A percentile compares a stretch with the other conserved stretches of the same genome.
phyloP scores from a whole-genome alignment of 805 yeast genomes.

The Sugiyamaella smithiae region DNA sequence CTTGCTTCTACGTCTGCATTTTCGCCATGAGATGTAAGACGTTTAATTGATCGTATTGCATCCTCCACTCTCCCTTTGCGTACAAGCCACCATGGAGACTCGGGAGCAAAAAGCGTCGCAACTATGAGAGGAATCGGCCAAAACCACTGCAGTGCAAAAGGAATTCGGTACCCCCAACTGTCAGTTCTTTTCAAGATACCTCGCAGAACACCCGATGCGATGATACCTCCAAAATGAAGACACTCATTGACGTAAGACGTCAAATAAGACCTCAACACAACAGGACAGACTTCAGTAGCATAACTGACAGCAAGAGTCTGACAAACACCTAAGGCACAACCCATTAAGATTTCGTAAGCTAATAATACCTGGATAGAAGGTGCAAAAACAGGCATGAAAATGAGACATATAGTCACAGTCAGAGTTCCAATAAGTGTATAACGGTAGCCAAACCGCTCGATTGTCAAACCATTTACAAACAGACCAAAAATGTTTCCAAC shows the following conservation, averaged over 20 bases:
- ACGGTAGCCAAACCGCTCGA: conserved; percentile 44
- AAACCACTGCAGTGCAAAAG: conserved; percentile 58
- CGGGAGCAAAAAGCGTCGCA: conserved; percentile 42
- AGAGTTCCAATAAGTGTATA: conserved; percentile 37
- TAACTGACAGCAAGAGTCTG: conserved; percentile 48
- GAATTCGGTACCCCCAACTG: conserved; percentile 46
- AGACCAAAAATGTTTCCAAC: conserved; percentile 41
- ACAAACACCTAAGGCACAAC: conserved; percentile 51
- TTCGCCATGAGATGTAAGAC: conserved; percentile 38
- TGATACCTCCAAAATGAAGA: conserved; percentile 56
- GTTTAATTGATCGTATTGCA: conserved; percentile 41
- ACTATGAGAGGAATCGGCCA: conserved; percentile 52
- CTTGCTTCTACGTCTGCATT: conserved; percentile 39
- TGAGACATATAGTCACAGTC: conserved; percentile 32
- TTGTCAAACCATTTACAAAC: conserved; percentile 39
- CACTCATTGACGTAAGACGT: conserved; percentile 50
- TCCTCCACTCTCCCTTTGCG: conserved; percentile 40
- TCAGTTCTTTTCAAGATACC: conserved; percentile 29
- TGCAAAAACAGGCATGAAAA: conserved; percentile 45
- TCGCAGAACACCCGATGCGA: conserved; percentile 50
- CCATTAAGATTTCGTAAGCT: conserved; percentile 35
- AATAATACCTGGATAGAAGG: conserved; percentile 36
- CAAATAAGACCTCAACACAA: conserved; percentile 46
- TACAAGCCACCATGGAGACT: conserved; percentile 57
- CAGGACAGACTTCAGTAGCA: conserved; percentile 54